These are phyloP conservation scores for Russula brevipes DNA, from an alignment of 768 basidiomycete species.

Conservation along the genomic window DNA sequence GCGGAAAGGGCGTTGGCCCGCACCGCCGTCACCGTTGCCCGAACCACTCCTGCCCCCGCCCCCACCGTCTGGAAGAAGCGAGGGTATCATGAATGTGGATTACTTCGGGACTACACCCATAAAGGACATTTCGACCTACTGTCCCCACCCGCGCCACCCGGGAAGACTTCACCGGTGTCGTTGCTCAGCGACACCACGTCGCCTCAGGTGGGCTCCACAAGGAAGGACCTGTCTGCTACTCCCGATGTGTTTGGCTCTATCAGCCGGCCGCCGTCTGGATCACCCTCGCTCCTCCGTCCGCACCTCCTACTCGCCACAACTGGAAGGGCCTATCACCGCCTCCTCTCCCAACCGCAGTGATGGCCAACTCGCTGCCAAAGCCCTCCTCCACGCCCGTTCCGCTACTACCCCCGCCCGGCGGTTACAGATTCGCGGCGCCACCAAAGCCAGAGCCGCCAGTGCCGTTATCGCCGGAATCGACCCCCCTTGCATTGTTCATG, in stretches of 20 bases:
- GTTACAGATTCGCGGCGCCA: neutral
- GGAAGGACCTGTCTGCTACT: neutral
- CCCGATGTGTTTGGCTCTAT: neutral
- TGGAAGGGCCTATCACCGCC: constrained; percentile 7
- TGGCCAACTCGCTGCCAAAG: constrained; percentile 2
- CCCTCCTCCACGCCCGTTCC: constrained; percentile 4
- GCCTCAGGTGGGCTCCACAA: neutral
- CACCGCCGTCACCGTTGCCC: constrained; percentile 15
- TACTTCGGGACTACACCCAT: constrained; percentile 10
- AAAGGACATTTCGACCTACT: neutral
- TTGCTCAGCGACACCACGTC: neutral
- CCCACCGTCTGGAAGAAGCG: neutral
- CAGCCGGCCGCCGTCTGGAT: neutral
- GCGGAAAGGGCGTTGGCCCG: constrained; percentile 19
- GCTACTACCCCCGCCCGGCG: constrained; percentile 16
- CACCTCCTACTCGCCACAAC: neutral
- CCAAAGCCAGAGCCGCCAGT: neutral
- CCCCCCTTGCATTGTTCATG: constrained; percentile 22
- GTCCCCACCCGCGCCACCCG: neutral
- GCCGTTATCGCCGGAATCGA: constrained; percentile 15
- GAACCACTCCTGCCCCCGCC: constrained; percentile 16
- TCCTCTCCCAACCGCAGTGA: neutral
- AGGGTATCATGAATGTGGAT: constrained; percentile 8
- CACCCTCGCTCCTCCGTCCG: neutral
- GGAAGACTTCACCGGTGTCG: neutral